Evolutionary conservation across 2,329 filamentous ascomycete genomes (phyloP).

Genomic region (Eurotiales sp.): DNA sequence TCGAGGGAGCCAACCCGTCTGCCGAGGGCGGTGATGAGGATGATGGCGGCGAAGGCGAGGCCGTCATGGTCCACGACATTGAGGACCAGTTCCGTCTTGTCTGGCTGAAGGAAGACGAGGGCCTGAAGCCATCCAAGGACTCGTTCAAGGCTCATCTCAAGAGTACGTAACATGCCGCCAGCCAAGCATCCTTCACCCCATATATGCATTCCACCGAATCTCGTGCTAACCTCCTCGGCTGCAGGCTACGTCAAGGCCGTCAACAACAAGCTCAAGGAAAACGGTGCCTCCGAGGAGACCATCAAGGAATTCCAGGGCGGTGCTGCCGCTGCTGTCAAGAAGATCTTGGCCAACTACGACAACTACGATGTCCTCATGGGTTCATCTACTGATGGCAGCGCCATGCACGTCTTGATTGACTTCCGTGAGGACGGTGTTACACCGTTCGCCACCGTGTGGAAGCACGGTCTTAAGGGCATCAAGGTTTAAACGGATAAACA

Average conservation of each 20-base stretch:
- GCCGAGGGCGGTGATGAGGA: constrained; percentile 77
- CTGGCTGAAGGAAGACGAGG: constrained; percentile 47
- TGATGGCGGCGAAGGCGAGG: constrained; percentile 59
- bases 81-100: constrained; percentile 87
- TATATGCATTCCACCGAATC: too few relatives aligned
- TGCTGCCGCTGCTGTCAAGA: constrained; percentile 72
- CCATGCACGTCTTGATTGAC: constrained; percentile 93
- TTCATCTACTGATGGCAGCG: constrained; percentile 87
- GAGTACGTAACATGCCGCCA: constrained; percentile 54
- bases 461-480: constrained; percentile 82
- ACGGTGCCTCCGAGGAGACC: constrained; percentile 59
- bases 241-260: constrained; percentile 88
- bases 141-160: constrained; percentile 79
- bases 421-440: constrained; percentile 96
- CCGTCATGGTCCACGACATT: constrained; percentile 78
- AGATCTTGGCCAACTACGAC: constrained; percentile 85
- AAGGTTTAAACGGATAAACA: constrained; percentile 85
- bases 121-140: constrained; percentile 67
- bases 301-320: constrained; percentile 77
- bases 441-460: constrained; percentile 88
- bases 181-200: too few relatives aligned
- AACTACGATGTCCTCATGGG: constrained; percentile 94
- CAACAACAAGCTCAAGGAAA: constrained; percentile 65
- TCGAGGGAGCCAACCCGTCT: constrained; percentile 85
- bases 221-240: constrained; percentile 2